These are phyloP conservation scores for Selenicereus undatus DNA, from an alignment of 148 eudicot species.

Conservation along the genomic window DNA sequence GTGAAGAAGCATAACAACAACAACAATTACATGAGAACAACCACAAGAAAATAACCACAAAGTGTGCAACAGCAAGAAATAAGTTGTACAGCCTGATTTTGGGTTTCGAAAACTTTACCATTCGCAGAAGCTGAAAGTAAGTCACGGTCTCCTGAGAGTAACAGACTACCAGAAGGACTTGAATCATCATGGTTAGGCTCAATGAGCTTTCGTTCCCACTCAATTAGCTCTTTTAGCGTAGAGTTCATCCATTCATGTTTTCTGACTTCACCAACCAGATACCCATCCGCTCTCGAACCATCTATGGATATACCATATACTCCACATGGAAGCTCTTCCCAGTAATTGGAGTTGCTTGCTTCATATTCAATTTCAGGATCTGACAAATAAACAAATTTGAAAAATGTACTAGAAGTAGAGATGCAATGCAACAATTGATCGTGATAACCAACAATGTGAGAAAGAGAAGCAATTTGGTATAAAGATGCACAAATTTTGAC, in stretches of 20 bases:
- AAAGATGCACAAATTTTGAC: neutral
- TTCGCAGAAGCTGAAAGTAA: slow-evolving; percentile 18
- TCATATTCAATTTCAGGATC: slow-evolving; percentile 45
- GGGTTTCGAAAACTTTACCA: neutral
- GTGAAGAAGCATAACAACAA: neutral
- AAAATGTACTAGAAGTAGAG: neutral
- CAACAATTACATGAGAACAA: neutral
- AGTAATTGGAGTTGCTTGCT: slow-evolving; percentile 43
- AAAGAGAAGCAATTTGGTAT: neutral
- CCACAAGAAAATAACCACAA: neutral
- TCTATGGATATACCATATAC: slow-evolving; percentile 56
- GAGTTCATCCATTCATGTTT: slow-evolving; percentile 73
- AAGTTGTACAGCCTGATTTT: neutral
- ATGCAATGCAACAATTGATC: neutral
- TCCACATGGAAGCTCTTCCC: slow-evolving; percentile 99
- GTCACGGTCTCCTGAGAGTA: slow-evolving; percentile 21
- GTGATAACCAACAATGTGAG: neutral
- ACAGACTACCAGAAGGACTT: slow-evolving; percentile 19
- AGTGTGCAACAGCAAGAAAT: neutral
- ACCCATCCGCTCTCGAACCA: slow-evolving; percentile 37
- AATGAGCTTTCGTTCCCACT: slow-evolving; percentile 70
- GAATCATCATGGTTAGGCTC: slow-evolving; percentile 49
- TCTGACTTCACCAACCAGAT: slow-evolving; percentile 46
- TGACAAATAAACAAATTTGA: slow-evolving; percentile 21
- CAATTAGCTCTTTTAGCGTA: slow-evolving; percentile 51